phyloP scores from a whole-genome alignment of 2,329 filamentous ascomycete species.

The Fusarium camptoceras region DNA sequence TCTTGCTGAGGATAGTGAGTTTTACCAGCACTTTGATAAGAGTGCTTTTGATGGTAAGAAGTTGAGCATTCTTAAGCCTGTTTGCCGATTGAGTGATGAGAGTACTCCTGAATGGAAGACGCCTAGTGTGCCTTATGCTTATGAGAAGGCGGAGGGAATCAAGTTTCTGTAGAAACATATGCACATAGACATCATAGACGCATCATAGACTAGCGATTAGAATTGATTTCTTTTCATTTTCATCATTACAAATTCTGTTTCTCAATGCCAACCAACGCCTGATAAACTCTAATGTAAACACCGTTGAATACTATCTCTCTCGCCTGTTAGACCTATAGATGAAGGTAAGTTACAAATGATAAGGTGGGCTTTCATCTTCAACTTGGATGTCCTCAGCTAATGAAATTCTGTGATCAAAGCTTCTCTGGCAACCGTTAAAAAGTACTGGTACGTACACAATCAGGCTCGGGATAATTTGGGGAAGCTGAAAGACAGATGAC shows the following conservation, averaged over 20 bases:
- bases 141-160: conserved; percentile 16
- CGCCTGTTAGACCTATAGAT: too few species aligned
- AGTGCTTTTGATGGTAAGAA: conserved; percentile 22
- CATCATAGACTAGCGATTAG: background rate
- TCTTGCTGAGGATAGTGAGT: conserved; percentile 1
- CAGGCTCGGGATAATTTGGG: background rate
- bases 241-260: too few species aligned
- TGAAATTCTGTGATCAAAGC: too few species aligned
- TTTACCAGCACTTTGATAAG: conserved; percentile 13
- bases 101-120: conserved; percentile 15
- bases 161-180: background rate
- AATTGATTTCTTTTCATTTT: background rate
- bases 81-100: background rate
- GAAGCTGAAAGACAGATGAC: background rate
- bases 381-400: too few species aligned
- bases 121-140: conserved; percentile 23
- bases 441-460: background rate
- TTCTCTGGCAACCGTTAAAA: too few species aligned
- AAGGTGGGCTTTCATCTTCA: too few species aligned
- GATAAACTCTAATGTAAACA: background rate
- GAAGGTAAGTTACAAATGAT: too few species aligned
- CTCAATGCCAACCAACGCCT: too few species aligned
- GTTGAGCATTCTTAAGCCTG: conserved; percentile 22
- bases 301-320: background rate
- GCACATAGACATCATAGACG: background rate